A percentile compares a stretch with the other conserved stretches of the same genome.
Evolutionary conservation across 108 stramenopile genomes (phyloP).

Genomic region (Cyclotella kingstonii): DNA sequence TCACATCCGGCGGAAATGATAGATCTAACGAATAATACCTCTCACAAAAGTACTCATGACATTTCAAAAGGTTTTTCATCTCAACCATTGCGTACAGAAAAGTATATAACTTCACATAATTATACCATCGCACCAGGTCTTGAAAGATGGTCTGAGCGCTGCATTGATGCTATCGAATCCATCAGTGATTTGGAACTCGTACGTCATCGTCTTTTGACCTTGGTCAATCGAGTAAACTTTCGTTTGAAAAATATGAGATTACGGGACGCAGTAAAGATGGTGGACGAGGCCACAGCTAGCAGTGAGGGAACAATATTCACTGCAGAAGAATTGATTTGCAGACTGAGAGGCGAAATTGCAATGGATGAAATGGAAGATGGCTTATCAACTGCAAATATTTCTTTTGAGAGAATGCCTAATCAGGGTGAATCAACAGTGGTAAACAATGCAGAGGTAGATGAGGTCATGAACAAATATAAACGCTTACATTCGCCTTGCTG

Average conservation of each 20-base stretch:
- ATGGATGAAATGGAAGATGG: background rate
- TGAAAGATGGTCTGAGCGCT: slow-evolving; percentile 36
- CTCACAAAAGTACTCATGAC: too few relatives aligned
- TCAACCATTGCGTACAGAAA: too few relatives aligned
- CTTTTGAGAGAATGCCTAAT: background rate
- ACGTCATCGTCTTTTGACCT: slow-evolving; percentile 25
- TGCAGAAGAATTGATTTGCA: background rate
- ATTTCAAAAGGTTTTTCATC: too few relatives aligned
- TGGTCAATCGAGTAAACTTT: slow-evolving; percentile 21
- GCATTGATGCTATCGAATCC: slow-evolving; percentile 23
- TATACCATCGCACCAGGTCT: background rate
- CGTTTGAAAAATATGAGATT: slow-evolving; percentile 26
- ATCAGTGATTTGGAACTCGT: slow-evolving; percentile 33
- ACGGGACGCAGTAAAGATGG: slow-evolving; percentile 11
- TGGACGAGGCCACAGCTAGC: background rate
- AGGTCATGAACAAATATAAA: too few relatives aligned
- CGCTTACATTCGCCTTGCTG: slow-evolving; percentile 2
- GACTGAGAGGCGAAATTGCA: too few relatives aligned
- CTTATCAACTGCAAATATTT: background rate
- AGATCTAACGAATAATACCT: too few relatives aligned
- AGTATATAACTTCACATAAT: too few relatives aligned
- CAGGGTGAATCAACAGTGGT: background rate
- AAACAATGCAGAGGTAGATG: too few relatives aligned
- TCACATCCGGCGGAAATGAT: too few relatives aligned
- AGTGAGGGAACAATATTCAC: background rate